Evolutionary conservation across 2,329 filamentous ascomycete species (phyloP).

Genomic region (Raffaelea arxii): DNA sequence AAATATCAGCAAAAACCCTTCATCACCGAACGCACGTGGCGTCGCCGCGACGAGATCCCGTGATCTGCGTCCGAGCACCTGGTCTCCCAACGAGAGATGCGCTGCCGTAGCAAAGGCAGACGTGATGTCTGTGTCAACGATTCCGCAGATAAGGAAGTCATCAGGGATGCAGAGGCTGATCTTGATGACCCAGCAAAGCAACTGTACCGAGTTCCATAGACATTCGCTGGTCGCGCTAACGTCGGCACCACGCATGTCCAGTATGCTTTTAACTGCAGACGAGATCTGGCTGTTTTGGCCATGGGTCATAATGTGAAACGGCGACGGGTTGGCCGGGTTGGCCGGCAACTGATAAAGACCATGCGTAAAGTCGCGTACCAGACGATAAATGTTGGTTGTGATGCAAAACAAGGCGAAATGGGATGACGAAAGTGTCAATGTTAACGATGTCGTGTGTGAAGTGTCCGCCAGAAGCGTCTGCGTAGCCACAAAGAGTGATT

Average conservation of each 20-base stretch:
- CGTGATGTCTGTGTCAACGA: slow-evolving; percentile 6
- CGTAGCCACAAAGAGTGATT: slow-evolving; percentile 4
- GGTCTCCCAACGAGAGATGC: slow-evolving; percentile 5
- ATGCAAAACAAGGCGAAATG: slow-evolving; percentile 5
- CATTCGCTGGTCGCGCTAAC: not conserved
- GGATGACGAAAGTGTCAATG: not conserved
- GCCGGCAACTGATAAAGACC: slow-evolving; percentile 6
- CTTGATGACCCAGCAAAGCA: slow-evolving; percentile 4
- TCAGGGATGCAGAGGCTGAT: slow-evolving; percentile 6
- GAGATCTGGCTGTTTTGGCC: slow-evolving; percentile 6
- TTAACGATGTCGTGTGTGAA: not conserved
- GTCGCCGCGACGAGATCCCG: not conserved
- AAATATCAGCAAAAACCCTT: slow-evolving; percentile 5
- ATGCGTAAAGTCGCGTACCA: slow-evolving; percentile 6
- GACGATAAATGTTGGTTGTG: slow-evolving; percentile 5
- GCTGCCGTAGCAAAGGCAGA: slow-evolving; percentile 5
- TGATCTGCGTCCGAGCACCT: slow-evolving; percentile 4
- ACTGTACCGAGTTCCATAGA: slow-evolving; percentile 1
- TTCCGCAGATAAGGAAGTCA: slow-evolving; percentile 7
- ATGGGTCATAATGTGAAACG: slow-evolving; percentile 6
- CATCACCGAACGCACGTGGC: slow-evolving; percentile 4
- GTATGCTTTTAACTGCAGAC: not conserved
- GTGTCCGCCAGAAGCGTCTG: slow-evolving; percentile 3
- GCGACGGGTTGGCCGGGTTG: slow-evolving; percentile 4
- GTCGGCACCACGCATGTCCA: not conserved